Conservation (phyloP, 352 stramenopile genomes). For the Globisporangium carolinianum region DNA sequence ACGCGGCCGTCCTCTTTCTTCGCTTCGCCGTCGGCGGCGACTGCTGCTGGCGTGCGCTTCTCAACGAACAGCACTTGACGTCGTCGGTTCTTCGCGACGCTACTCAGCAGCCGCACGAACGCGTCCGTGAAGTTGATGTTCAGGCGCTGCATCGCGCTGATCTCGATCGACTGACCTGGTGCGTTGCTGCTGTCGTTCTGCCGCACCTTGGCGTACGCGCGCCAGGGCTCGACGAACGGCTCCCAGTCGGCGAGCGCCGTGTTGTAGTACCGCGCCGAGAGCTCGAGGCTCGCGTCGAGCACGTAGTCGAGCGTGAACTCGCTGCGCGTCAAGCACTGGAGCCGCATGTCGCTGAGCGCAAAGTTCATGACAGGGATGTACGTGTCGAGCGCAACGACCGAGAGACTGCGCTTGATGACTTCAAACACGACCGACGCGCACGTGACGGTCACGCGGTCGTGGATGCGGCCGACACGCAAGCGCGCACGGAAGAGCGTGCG, state of each 20-base stretch:
- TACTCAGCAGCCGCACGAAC: conserved; percentile 71
- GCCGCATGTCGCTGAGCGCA: conserved; percentile 76
- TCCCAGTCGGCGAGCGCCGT: conserved; percentile 84
- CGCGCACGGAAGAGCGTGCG: conserved; percentile 57
- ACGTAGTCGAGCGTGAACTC: conserved; percentile 62
- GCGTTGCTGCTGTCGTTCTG: conserved; percentile 31
- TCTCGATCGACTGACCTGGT: conserved; percentile 53
- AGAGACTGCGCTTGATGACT: conserved; percentile 87
- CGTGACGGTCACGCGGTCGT: conserved; percentile 58
- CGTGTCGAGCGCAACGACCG: conserved; percentile 79
- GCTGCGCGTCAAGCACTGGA: conserved; percentile 58
- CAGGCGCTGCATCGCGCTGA: conserved; percentile 79
- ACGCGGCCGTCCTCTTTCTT: conserved; percentile 83
- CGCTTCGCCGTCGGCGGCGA: conserved; percentile 70
- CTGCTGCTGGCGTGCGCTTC: conserved; percentile 64
- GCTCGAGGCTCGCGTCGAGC: conserved; percentile 69
- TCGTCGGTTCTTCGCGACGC: conserved; percentile 65
- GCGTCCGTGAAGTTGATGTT: conserved; percentile 87
- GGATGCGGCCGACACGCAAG: conserved; percentile 61
- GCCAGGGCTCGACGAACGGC: conserved; percentile 82
- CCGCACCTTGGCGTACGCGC: conserved; percentile 58
- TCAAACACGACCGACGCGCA: conserved; percentile 83
- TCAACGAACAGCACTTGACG: conserved; percentile 73
- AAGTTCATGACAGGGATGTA: conserved; percentile 90
- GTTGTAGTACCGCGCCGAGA: conserved; percentile 86